Evolutionary conservation across 2,329 filamentous ascomycete genomes (phyloP).

Genomic region (Diaporthe sp.): DNA sequence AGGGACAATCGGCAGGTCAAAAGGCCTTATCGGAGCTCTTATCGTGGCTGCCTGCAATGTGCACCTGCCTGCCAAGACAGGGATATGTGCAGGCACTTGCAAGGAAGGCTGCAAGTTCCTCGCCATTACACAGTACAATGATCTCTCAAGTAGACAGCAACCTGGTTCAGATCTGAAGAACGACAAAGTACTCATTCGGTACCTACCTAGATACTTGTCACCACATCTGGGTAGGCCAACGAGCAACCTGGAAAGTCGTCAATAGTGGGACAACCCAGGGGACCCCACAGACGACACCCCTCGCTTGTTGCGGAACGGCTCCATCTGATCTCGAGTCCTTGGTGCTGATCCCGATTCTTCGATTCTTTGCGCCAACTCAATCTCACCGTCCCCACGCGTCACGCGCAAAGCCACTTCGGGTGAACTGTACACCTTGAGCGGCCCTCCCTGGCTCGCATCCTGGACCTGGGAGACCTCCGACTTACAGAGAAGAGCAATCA

Average conservation of each 20-base stretch:
- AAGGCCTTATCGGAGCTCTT: constrained; percentile 32
- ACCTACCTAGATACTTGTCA: background rate
- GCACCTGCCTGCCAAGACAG: background rate
- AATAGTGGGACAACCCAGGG: background rate
- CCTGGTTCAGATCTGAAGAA: background rate
- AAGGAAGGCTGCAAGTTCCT: background rate
- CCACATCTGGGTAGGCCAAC: background rate
- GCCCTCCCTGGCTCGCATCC: background rate
- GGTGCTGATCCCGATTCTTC: background rate
- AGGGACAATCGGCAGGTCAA: constrained; percentile 11
- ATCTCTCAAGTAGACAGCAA: background rate
- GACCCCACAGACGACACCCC: constrained; percentile 3
- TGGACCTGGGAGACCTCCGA: background rate
- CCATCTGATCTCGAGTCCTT: background rate
- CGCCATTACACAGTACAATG: background rate
- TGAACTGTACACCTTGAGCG: background rate
- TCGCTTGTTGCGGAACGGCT: background rate
- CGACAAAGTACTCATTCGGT: background rate
- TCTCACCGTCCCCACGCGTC: background rate
- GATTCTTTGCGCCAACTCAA: background rate
- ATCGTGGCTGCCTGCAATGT: constrained; percentile 10
- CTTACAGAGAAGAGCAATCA: background rate
- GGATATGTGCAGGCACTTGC: background rate
- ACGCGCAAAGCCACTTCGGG: background rate
- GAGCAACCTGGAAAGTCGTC: background rate